These are phyloP conservation scores for Schizochytrium sp. DNA, from an alignment of 108 stramenopile genomes.

Conservation along the genomic window DNA sequence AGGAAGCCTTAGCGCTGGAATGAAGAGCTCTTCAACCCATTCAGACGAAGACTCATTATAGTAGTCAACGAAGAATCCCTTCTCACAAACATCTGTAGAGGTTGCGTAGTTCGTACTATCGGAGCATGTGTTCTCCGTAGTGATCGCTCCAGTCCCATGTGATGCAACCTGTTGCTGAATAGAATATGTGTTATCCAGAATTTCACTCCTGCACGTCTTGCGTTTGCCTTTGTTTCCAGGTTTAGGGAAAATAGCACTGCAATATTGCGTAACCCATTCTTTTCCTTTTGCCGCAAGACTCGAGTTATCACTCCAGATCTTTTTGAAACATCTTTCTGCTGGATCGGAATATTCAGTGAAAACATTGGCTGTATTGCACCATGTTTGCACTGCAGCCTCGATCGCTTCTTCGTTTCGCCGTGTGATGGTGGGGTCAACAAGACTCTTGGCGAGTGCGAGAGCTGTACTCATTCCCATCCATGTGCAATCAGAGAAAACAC, in stretches of 20 bases:
- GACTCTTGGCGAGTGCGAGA: conserved; percentile 5
- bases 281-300: background rate
- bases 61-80: too few species aligned
- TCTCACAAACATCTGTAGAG: too few species aligned
- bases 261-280: background rate
- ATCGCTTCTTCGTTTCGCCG: background rate
- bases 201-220: background rate
- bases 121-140: background rate
- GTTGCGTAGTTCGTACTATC: background rate
- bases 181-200: background rate
- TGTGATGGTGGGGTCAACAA: background rate
- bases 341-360: background rate
- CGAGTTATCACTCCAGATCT: background rate
- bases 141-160: background rate
- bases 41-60: too few species aligned
- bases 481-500: background rate
- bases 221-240: too few species aligned
- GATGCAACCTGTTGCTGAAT: background rate
- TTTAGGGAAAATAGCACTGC: background rate
- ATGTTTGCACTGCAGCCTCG: background rate
- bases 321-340: background rate
- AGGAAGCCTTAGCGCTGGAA: too few species aligned
- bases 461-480: background rate
- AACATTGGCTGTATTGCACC: conserved; percentile 48
- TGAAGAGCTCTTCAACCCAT: too few species aligned